Evolutionary conservation across 306 rosid genomes (phyloP).

Genomic region (Prunus campanulata): DNA sequence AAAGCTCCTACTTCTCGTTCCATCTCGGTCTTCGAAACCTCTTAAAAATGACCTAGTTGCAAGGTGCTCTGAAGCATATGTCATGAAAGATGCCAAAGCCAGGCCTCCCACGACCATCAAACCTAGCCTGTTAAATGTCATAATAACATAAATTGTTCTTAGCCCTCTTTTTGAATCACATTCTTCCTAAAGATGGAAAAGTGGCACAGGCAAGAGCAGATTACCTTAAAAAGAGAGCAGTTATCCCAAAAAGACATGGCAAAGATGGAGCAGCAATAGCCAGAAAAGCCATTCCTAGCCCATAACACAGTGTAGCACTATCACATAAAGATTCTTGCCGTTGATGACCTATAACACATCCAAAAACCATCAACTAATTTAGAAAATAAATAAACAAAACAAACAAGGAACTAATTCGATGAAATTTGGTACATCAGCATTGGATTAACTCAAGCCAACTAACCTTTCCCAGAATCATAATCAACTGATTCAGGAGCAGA

Average conservation of each 20-base stretch:
- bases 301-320: conserved; percentile 59
- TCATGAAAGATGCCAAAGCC: conserved; percentile 87
- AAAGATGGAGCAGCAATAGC: conserved; percentile 84
- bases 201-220: neutral
- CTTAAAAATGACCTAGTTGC: conserved; percentile 73
- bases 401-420: neutral
- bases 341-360: conserved; percentile 68
- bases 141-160: neutral
- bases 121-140: conserved; percentile 62
- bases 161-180: neutral
- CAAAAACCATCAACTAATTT: neutral
- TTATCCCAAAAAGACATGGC: conserved; percentile 83
- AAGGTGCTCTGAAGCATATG: conserved; percentile 89
- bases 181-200: neutral
- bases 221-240: conserved; percentile 88
- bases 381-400: neutral
- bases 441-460: conserved; percentile 12
- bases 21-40: conserved; percentile 74
- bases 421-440: neutral
- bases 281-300: conserved; percentile 81
- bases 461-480: conserved; percentile 82
- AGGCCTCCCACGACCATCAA: conserved; percentile 88
- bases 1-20: conserved; percentile 39
- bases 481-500: conserved; percentile 56
- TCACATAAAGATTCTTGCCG: conserved; percentile 62